phyloP scores from a whole-genome alignment of 2,329 filamentous ascomycete genomes.

The Clarireedia sp. region DNA sequence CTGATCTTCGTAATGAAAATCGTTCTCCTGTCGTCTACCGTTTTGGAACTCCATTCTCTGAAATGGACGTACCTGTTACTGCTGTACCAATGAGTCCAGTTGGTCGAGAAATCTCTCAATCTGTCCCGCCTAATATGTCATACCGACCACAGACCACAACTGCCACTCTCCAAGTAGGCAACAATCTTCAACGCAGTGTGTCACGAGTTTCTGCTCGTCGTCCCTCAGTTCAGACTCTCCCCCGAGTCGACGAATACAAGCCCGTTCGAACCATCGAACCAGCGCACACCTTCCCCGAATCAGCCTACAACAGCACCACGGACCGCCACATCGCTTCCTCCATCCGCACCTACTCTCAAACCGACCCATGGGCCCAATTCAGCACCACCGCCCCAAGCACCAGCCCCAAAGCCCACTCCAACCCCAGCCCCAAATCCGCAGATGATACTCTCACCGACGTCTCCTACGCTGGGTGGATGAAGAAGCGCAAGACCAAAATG shows the following conservation, averaged over 20 bases:
- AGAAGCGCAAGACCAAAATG: slow-evolving; percentile 84
- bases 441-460: slow-evolving; percentile 38
- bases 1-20: slow-evolving; percentile 43
- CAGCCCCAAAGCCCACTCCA: slow-evolving; percentile 22
- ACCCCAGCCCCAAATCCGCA: slow-evolving; percentile 13
- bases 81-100: slow-evolving; percentile 63
- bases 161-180: slow-evolving; percentile 4
- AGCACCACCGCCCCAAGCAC: slow-evolving; percentile 9
- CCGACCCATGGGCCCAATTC: slow-evolving; percentile 6
- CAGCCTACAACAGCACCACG: background rate
- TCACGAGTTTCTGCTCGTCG: slow-evolving; percentile 49
- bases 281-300: background rate
- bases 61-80: slow-evolving; percentile 81
- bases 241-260: slow-evolving; percentile 59
- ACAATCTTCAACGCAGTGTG: slow-evolving; percentile 19
- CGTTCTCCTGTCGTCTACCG: slow-evolving; percentile 58
- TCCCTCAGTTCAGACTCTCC: slow-evolving; percentile 61
- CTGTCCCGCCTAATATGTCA: slow-evolving; percentile 88
- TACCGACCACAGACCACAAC: slow-evolving; percentile 43
- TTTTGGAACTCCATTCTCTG: slow-evolving; percentile 80
- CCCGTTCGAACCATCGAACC: slow-evolving; percentile 22
- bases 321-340: background rate
- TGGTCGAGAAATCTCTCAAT: slow-evolving; percentile 74
- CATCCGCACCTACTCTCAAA: slow-evolving; percentile 5
- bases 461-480: slow-evolving; percentile 80